Evolutionary conservation across 208 protist species (phyloP).

Genomic region (Tritrichomonas foetus): DNA sequence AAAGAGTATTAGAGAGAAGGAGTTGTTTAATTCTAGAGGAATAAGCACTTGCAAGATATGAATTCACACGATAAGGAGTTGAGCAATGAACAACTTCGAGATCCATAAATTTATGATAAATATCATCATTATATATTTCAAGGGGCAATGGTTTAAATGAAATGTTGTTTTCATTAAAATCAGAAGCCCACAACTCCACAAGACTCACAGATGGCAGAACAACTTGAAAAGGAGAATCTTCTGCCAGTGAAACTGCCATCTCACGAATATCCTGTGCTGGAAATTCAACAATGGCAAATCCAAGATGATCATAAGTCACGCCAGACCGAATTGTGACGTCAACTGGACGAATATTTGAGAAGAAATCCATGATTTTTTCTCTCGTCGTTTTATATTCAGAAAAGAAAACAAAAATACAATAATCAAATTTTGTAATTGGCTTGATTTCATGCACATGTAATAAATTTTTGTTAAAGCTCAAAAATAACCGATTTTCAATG

Average conservation of each 20-base stretch:
- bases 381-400: neutral
- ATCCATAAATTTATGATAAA: neutral
- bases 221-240: neutral
- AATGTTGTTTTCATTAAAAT: neutral
- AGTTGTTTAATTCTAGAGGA: neutral
- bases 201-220: neutral
- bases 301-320: neutral
- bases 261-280: neutral
- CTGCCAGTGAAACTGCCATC: neutral
- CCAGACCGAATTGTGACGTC: neutral
- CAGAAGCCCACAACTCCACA: neutral
- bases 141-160: neutral
- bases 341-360: neutral
- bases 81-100: neutral
- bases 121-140: no score
- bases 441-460: neutral
- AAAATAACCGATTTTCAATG: neutral
- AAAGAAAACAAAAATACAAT: conserved; percentile 22
- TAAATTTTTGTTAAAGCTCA: neutral
- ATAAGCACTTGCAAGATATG: neutral
- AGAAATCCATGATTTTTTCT: neutral
- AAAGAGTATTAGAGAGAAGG: neutral
- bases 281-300: neutral
- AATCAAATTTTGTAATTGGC: neutral
- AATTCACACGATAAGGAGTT: neutral